A percentile compares a stretch with the other conserved stretches of the same genome.
These are phyloP conservation scores for Thraustochytrium sp. DNA, from an alignment of 352 stramenopile species.

Conservation along the genomic window DNA sequence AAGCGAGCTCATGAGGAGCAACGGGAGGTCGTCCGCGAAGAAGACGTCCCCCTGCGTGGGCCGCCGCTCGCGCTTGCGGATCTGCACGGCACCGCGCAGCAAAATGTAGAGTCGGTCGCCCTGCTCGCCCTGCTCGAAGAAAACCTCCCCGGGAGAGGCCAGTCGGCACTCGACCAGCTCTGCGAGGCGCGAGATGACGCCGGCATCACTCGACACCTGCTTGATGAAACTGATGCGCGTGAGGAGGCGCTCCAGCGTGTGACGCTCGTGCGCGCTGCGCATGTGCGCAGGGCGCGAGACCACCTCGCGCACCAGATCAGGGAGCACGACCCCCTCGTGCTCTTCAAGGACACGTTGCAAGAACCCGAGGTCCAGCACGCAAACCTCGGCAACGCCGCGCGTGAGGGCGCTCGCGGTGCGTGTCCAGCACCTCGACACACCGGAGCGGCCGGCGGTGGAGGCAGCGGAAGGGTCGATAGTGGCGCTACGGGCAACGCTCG, in stretches of 20 bases:
- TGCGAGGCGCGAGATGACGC: background rate
- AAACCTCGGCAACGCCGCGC: background rate
- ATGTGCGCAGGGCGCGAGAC: background rate
- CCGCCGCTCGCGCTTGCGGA: background rate
- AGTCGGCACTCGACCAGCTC: background rate
- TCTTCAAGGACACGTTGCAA: background rate
- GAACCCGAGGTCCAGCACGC: background rate
- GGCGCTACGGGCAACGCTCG: background rate
- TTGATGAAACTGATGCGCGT: constrained; percentile 37
- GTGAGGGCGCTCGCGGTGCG: background rate
- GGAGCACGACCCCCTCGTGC: background rate
- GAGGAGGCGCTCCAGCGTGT: background rate
- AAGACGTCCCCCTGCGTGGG: background rate
- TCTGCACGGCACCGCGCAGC: constrained; percentile 15
- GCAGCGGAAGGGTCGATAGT: too few species aligned
- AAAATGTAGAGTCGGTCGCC: constrained; percentile 41
- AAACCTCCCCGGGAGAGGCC: background rate
- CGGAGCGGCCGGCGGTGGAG: background rate
- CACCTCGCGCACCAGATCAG: constrained; percentile 19
- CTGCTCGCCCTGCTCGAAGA: constrained; percentile 18
- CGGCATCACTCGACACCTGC: background rate
- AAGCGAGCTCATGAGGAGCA: background rate
- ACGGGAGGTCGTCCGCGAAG: background rate
- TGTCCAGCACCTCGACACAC: background rate
- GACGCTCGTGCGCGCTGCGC: background rate